Percentiles rank a stretch among this genome's conserved stretches.
These are phyloP conservation scores for Adansonia rubrostipa DNA, from an alignment of 441 rosid species.

Conservation along the genomic window DNA sequence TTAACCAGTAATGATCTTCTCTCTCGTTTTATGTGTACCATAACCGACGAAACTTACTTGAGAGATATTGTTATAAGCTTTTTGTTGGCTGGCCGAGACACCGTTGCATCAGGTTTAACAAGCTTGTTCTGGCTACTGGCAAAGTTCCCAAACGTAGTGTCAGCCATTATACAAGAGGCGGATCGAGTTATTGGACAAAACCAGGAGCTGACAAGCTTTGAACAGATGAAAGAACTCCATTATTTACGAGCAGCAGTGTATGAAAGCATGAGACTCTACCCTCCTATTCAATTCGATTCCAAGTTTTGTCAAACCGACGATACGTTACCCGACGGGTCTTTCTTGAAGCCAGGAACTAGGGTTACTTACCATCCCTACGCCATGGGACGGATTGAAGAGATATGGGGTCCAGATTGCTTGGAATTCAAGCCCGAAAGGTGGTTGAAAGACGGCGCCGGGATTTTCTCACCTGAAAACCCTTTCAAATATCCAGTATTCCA, in stretches of 20 bases:
- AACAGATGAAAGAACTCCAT: constrained; percentile 33
- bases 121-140: constrained; percentile 43
- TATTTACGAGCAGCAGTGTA: constrained; percentile 35
- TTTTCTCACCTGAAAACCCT: constrained; percentile 32
- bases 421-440: constrained; percentile 46
- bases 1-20: constrained; percentile 50
- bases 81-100: constrained; percentile 33
- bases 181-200: constrained; percentile 37
- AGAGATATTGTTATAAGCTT: constrained; percentile 44
- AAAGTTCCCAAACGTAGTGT: constrained; percentile 30
- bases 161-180: constrained; percentile 36
- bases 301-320: constrained; percentile 38
- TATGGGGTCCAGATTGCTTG: constrained; percentile 43
- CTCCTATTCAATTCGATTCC: constrained; percentile 48
- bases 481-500: constrained; percentile 46
- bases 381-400: constrained; percentile 40
- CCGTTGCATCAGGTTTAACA: constrained; percentile 44
- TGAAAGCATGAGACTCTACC: constrained; percentile 44
- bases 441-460: constrained; percentile 34
- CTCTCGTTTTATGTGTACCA: constrained; percentile 57
- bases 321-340: constrained; percentile 39
- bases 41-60: constrained; percentile 38
- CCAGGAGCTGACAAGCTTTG: constrained; percentile 27
- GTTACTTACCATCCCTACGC: constrained; percentile 48
- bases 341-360: constrained; percentile 38